Percentiles rank a stretch among this genome's conserved stretches.
phyloP scores from a whole-genome alignment of 1,284 basidiomycete genomes.

The Heterobasidion irregulare region DNA sequence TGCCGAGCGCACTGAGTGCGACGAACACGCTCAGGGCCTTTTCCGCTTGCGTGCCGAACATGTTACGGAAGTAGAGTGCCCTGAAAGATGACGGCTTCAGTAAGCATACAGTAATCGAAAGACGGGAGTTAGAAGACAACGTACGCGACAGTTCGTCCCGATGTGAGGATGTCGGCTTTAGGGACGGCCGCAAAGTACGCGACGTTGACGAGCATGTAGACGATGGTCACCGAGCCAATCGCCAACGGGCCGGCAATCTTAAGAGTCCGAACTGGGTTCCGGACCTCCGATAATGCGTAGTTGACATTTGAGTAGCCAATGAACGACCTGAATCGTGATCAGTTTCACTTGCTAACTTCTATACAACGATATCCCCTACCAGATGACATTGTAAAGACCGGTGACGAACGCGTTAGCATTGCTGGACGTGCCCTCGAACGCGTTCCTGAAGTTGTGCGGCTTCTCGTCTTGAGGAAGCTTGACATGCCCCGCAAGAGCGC shows the following conservation, averaged over 20 bases:
- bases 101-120: not conserved
- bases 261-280: conserved; percentile 58
- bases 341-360: not conserved
- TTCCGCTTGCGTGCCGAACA: conserved; percentile 53
- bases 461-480: conserved; percentile 7
- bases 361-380: conserved; percentile 27
- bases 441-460: conserved; percentile 41
- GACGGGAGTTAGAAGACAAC: conserved; percentile 14
- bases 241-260: conserved; percentile 59
- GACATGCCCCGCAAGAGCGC: conserved; percentile 5
- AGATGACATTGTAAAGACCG: conserved; percentile 61
- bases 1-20: conserved; percentile 55
- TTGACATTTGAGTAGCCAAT: conserved; percentile 66
- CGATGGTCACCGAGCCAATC: conserved; percentile 40
- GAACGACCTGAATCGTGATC: conserved; percentile 42
- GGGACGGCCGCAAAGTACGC: conserved; percentile 65
- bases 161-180: conserved; percentile 54
- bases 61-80: conserved; percentile 59
- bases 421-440: conserved; percentile 46
- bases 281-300: conserved; percentile 61
- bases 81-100: conserved; percentile 19
- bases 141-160: conserved; percentile 54
- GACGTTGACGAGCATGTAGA: conserved; percentile 57
- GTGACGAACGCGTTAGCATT: conserved; percentile 48
- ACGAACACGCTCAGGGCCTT: conserved; percentile 55